A percentile compares a stretch with the other conserved stretches of the same genome.
Conservation (phyloP, 208 protist genomes). For the Dictyostelium gargantuum region DNA sequence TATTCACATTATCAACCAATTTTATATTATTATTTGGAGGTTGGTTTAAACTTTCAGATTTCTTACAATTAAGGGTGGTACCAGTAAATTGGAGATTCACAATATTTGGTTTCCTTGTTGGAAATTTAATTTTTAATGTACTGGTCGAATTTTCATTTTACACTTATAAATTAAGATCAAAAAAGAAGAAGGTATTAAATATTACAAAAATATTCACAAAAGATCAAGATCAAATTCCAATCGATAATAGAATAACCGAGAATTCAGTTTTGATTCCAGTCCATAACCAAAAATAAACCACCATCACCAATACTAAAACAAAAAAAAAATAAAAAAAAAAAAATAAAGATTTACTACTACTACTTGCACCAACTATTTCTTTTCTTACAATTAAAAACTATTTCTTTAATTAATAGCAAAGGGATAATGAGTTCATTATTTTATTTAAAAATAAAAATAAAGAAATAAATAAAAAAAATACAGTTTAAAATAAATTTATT, state of each 20-base stretch:
- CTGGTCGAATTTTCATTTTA: constrained; percentile 9
- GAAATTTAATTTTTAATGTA: not conserved
- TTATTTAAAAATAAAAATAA: too few species aligned
- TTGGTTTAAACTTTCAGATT: not conserved
- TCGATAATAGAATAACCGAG: constrained; percentile 34
- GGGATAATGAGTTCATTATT: too few species aligned
- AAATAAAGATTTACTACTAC: too few species aligned
- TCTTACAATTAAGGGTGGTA: not conserved
- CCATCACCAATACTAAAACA: not conserved
- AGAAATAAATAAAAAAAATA: too few species aligned
- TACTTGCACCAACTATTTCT: too few species aligned
- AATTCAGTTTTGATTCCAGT: constrained; percentile 12
- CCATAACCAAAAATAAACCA: not conserved
- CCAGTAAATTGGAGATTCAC: constrained; percentile 12
- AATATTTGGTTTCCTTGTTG: not conserved
- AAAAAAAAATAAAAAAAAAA: not conserved
- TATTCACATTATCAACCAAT: not conserved
- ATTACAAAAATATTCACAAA: constrained; percentile 15
- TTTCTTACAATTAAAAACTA: too few species aligned
- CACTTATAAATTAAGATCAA: not conserved
- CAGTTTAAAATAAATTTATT: too few species aligned
- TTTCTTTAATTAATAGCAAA: too few species aligned
- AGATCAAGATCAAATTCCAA: not conserved
- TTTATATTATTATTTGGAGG: constrained; percentile 2
- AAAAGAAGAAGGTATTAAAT: constrained; percentile 36